Conservation (phyloP, 257 asterid genomes). For the Forsythia suspensa region DNA sequence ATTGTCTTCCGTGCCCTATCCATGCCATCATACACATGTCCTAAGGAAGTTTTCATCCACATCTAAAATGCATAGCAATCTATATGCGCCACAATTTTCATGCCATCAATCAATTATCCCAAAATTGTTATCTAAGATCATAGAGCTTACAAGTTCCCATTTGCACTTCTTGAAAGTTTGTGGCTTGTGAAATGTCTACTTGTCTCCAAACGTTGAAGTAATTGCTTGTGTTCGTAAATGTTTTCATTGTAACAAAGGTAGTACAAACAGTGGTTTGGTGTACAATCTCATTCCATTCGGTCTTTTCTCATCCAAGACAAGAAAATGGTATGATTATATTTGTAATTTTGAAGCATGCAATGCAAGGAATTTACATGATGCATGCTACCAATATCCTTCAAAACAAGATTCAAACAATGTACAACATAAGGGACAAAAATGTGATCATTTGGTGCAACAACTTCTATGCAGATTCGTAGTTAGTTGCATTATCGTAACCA, state of each 20-base stretch:
- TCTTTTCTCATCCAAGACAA: no score
- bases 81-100: not conserved
- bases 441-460: not conserved
- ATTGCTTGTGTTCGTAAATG: not conserved
- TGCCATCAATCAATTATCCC: no score
- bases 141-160: not conserved
- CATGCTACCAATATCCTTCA: not conserved
- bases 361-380: not conserved
- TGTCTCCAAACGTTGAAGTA: not conserved
- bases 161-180: not conserved
- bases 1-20: not conserved
- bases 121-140: no score
- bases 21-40: not conserved
- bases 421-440: not conserved
- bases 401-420: not conserved
- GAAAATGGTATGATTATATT: no score
- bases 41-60: not conserved
- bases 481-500: not conserved
- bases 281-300: not conserved
- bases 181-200: no score
- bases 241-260: not conserved
- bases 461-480: not conserved
- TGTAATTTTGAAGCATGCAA: no score
- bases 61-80: not conserved
- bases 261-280: not conserved